Percentiles rank a stretch among this genome's conserved stretches.
Conservation (phyloP, 2,329 filamentous ascomycete genomes). For the Amylocarpus encephaloides region DNA sequence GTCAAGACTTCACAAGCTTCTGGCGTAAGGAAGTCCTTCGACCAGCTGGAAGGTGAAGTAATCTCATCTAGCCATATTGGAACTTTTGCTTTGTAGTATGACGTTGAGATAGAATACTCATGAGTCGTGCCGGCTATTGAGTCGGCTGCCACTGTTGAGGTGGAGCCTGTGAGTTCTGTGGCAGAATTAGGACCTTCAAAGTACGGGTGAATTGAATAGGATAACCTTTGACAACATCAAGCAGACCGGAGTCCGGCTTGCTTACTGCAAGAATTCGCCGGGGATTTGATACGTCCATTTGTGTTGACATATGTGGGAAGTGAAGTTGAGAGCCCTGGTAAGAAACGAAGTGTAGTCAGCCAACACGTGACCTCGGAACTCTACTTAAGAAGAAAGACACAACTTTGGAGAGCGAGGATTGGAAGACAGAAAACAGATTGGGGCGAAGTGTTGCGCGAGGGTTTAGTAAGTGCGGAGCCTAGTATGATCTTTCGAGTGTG, state of each 20-base stretch:
- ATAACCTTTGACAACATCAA: constrained; percentile 50
- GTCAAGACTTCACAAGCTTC: constrained; percentile 58
- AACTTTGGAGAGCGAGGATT: too few species aligned
- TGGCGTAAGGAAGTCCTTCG: constrained; percentile 49
- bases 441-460: too few species aligned
- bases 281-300: constrained; percentile 41
- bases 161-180: constrained; percentile 49
- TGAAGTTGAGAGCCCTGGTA: neutral
- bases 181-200: constrained; percentile 6
- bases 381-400: too few species aligned
- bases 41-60: constrained; percentile 39
- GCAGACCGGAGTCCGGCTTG: constrained; percentile 36
- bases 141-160: constrained; percentile 31
- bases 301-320: constrained; percentile 2
- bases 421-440: neutral
- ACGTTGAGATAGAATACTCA: constrained; percentile 46
- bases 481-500: too few species aligned
- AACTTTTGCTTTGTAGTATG: constrained; percentile 55
- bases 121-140: constrained; percentile 53
- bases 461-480: too few species aligned
- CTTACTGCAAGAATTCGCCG: constrained; percentile 51
- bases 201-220: neutral
- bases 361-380: constrained; percentile 1
- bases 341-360: neutral
- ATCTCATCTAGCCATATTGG: constrained; percentile 65